Conservation (phyloP, 140 eudicot species). For the Bidens hawaiensis region DNA sequence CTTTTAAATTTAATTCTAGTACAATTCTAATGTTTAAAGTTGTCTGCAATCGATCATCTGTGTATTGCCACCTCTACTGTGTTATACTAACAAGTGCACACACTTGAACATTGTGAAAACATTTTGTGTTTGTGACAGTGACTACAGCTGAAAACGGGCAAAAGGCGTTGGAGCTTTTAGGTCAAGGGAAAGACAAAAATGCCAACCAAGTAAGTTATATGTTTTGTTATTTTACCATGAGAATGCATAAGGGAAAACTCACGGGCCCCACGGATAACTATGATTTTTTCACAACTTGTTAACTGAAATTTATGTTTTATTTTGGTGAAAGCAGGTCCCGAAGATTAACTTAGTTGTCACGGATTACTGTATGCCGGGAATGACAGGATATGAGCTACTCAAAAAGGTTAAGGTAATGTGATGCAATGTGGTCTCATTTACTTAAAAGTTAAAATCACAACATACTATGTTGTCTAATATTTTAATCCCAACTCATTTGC, state of each 20-base stretch:
- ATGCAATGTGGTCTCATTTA: neutral
- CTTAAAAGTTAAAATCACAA: constrained; percentile 2
- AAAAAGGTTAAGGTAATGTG: constrained; percentile 45
- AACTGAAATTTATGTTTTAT: neutral
- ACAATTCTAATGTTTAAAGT: neutral
- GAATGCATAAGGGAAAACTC: neutral
- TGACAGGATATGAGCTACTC: constrained; percentile 56
- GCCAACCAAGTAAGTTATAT: constrained; percentile 21
- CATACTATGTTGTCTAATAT: neutral
- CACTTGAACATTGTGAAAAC: constrained; percentile 3
- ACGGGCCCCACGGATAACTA: no score
- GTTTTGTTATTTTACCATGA: neutral
- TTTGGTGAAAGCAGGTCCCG: constrained; percentile 29
- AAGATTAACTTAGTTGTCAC: constrained; percentile 49
- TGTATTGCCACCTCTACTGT: neutral
- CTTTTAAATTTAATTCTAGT: neutral
- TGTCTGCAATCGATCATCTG: neutral
- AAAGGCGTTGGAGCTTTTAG: constrained; percentile 53
- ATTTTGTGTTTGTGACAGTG: constrained; percentile 31
- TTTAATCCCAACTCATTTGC: constrained; percentile 1
- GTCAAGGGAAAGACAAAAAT: constrained; percentile 35
- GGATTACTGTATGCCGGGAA: constrained; percentile 58
- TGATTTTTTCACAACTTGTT: no score
- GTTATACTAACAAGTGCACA: neutral
- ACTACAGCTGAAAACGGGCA: constrained; percentile 57